Percentiles rank a stretch among this genome's conserved stretches.
These are phyloP conservation scores for Amanita fuliginea DNA, from an alignment of 768 basidiomycete species.

Conservation along the genomic window DNA sequence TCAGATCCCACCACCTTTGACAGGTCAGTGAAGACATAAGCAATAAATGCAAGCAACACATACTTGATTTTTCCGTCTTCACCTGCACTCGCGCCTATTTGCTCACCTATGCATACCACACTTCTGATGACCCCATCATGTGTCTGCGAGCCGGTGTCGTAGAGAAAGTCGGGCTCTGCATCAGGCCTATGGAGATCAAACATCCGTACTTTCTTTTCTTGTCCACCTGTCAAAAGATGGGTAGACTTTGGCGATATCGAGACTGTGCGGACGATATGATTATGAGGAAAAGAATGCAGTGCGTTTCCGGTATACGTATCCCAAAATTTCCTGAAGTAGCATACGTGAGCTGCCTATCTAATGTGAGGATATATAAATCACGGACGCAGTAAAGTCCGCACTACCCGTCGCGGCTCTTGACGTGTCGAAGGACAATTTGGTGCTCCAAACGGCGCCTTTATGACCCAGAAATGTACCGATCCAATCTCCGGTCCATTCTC, in stretches of 20 bases:
- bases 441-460: slow-evolving; percentile 96
- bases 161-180: slow-evolving; percentile 76
- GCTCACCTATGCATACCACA: slow-evolving; percentile 87
- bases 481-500: slow-evolving; percentile 99
- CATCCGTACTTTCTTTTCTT: slow-evolving; percentile 95
- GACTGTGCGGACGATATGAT: slow-evolving; percentile 95
- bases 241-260: slow-evolving; percentile 65
- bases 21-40: slow-evolving; percentile 7
- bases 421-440: slow-evolving; percentile 80
- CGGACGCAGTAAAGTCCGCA: slow-evolving; percentile 96
- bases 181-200: slow-evolving; percentile 85
- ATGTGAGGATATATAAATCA: slow-evolving; percentile 7
- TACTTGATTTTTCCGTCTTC: slow-evolving; percentile 91
- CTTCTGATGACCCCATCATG: slow-evolving; percentile 90
- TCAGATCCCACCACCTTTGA: slow-evolving; percentile 91
- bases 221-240: slow-evolving; percentile 81
- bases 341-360: slow-evolving; percentile 6
- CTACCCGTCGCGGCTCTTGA: slow-evolving; percentile 85
- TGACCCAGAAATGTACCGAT: slow-evolving; percentile 87
- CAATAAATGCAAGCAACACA: slow-evolving; percentile 11
- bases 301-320: slow-evolving; percentile 83
- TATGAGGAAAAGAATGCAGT: slow-evolving; percentile 94
- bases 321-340: slow-evolving; percentile 74
- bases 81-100: slow-evolving; percentile 79
- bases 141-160: slow-evolving; percentile 46